Conservation (phyloP, 2,329 filamentous ascomycete species). For the Sporothrix protearum region DNA sequence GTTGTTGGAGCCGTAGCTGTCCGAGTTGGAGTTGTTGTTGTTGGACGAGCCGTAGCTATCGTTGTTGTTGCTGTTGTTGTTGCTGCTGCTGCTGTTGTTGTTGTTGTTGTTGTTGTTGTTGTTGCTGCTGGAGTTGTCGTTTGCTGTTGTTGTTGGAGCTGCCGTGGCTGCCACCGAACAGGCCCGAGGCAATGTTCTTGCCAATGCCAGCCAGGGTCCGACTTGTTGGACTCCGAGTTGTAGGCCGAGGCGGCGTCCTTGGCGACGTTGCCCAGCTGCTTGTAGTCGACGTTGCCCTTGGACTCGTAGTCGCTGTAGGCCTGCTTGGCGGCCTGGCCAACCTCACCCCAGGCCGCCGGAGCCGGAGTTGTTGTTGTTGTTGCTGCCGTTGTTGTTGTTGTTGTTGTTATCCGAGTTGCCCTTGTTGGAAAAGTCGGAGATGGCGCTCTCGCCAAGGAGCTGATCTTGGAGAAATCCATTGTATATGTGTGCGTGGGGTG, state of each 20-base stretch:
- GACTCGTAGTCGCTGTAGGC: constrained; percentile 28
- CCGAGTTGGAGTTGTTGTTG: background rate
- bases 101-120: background rate
- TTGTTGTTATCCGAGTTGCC: constrained; percentile 19
- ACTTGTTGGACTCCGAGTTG: constrained; percentile 24
- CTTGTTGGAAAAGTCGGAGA: constrained; percentile 25
- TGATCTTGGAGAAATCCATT: constrained; percentile 33
- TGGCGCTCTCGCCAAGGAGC: constrained; percentile 29
- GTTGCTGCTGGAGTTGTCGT: background rate
- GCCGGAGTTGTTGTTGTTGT: constrained; percentile 21
- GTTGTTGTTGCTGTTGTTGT: background rate
- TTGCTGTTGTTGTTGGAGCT: background rate
- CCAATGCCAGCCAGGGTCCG: constrained; percentile 21
- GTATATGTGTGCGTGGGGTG: constrained; percentile 22
- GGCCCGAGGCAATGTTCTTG: constrained; percentile 25
- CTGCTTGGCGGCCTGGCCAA: constrained; percentile 30
- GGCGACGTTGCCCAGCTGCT: constrained; percentile 35
- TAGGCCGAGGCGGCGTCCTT: constrained; percentile 36
- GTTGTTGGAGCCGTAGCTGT: background rate
- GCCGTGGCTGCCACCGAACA: constrained; percentile 18
- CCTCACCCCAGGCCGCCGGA: constrained; percentile 26
- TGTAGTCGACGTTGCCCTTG: constrained; percentile 37
- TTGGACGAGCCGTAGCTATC: background rate
- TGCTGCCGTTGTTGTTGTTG: constrained; percentile 23
- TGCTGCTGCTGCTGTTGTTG: background rate